Percentiles rank a stretch among this genome's conserved stretches.
These are phyloP conservation scores for Fomitopsis serialis DNA, from an alignment of 768 basidiomycete species.

Conservation along the genomic window DNA sequence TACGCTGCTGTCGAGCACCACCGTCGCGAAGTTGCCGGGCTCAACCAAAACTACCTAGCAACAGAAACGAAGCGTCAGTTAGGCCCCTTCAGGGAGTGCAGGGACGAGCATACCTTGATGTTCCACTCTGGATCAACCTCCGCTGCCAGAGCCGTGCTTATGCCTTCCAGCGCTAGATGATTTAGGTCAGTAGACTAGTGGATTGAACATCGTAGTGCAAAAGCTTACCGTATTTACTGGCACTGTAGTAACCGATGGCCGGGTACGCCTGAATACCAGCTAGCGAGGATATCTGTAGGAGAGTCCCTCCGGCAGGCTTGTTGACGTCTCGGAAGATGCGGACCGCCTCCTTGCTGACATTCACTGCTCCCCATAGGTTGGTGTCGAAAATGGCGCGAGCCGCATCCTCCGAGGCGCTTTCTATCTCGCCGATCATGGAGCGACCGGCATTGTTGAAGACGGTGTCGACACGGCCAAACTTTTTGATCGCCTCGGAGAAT, in stretches of 20 bases:
- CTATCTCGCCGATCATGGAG: conserved; percentile 17
- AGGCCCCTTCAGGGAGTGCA: background rate
- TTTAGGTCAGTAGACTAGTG: background rate
- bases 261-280: conserved; percentile 14
- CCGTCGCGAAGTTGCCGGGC: conserved; percentile 5
- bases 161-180: conserved; percentile 25
- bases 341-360: conserved; percentile 28
- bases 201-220: too few species aligned
- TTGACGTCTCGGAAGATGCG: conserved; percentile 32
- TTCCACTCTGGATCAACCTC: conserved; percentile 33
- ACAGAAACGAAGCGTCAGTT: too few species aligned
- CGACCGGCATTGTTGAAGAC: conserved; percentile 23
- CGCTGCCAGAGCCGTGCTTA: conserved; percentile 22
- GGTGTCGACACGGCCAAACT: conserved; percentile 19
- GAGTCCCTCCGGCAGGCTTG: conserved; percentile 27
- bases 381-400: conserved; percentile 18
- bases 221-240: conserved; percentile 7
- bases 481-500: conserved; percentile 10
- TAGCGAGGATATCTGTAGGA: conserved; percentile 29
- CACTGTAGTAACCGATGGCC: conserved; percentile 10
- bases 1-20: background rate
- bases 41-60: too few species aligned
- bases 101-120: conserved; percentile 23
- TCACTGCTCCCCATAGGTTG: conserved; percentile 21
- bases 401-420: conserved; percentile 11